A percentile compares a stretch with the other conserved stretches of the same genome.
phyloP scores from a whole-genome alignment of 345 rosid species.

The Hypericum perforatum region DNA sequence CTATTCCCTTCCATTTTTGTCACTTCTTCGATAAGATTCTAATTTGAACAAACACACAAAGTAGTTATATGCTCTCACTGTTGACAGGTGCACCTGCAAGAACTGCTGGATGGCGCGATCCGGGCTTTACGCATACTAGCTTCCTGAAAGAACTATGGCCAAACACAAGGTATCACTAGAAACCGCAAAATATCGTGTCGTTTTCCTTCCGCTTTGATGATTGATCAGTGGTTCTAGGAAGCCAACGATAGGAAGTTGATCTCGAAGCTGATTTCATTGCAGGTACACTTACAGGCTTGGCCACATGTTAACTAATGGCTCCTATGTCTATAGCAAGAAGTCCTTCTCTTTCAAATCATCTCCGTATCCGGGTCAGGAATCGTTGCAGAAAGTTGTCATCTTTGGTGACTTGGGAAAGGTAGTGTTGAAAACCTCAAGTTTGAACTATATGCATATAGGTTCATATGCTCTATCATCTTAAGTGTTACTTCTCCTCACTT shows the following conservation, averaged over 20 bases:
- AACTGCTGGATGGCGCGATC: constrained; percentile 82
- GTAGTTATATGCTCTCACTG: too few species aligned
- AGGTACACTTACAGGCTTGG: constrained; percentile 62
- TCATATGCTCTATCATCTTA: too few species aligned
- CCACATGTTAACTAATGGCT: constrained; percentile 17
- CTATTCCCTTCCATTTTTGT: too few species aligned
- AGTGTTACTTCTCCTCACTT: too few species aligned
- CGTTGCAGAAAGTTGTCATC: constrained; percentile 63
- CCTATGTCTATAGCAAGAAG: constrained; percentile 15
- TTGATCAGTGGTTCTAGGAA: background rate
- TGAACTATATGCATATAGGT: too few species aligned
- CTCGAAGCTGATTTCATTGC: background rate
- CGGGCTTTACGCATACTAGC: constrained; percentile 69
- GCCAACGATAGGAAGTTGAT: too few species aligned
- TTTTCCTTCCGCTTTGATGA: background rate
- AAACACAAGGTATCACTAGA: constrained; percentile 34
- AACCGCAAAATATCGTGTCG: background rate
- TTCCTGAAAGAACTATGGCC: constrained; percentile 78
- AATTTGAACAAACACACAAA: too few species aligned
- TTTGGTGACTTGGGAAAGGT: constrained; percentile 96
- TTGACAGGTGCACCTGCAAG: constrained; percentile 60
- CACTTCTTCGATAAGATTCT: too few species aligned
- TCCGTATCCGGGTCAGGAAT: constrained; percentile 89
- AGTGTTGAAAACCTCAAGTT: background rate
- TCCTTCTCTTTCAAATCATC: constrained; percentile 52